A percentile compares a stretch with the other conserved stretches of the same genome.
Evolutionary conservation across 345 rosid genomes (phyloP).

Genomic region (Rhodamnia rubescens): DNA sequence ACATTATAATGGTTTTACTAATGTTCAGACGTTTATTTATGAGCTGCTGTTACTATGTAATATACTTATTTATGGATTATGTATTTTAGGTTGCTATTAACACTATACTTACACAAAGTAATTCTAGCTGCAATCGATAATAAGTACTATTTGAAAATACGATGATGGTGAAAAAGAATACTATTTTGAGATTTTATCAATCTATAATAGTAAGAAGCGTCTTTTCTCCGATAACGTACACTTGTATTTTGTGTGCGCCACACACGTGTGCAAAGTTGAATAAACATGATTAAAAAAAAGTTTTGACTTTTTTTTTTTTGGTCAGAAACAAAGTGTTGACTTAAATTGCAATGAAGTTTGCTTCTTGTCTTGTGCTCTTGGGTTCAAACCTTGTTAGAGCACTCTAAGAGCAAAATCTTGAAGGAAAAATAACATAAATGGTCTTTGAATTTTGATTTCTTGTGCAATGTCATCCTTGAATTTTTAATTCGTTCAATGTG

Average conservation of each 20-base stretch:
- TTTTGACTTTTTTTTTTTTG: too few relatives aligned
- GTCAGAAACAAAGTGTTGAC: neutral
- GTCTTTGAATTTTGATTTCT: neutral
- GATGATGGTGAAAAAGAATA: neutral
- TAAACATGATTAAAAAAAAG: neutral
- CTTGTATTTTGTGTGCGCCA: neutral
- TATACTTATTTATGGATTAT: neutral
- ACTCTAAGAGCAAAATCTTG: neutral
- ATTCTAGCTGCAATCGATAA: neutral
- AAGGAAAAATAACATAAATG: neutral
- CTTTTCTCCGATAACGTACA: neutral
- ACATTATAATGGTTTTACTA: neutral
- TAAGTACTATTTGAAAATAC: neutral
- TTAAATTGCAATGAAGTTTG: neutral
- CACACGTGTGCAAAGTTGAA: neutral
- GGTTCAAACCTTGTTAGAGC: neutral
- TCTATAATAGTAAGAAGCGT: neutral
- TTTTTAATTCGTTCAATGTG: neutral
- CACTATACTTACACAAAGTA: neutral
- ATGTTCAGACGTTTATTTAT: neutral
- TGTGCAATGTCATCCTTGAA: rapidly evolving
- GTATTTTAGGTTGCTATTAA: neutral
- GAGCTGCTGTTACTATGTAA: neutral
- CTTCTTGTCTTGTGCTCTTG: neutral
- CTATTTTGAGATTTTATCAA: neutral